Percentiles rank a stretch among this genome's conserved stretches.
Conservation (phyloP, 371 early-diverging fungal genomes). For the Modicella reniformis region DNA sequence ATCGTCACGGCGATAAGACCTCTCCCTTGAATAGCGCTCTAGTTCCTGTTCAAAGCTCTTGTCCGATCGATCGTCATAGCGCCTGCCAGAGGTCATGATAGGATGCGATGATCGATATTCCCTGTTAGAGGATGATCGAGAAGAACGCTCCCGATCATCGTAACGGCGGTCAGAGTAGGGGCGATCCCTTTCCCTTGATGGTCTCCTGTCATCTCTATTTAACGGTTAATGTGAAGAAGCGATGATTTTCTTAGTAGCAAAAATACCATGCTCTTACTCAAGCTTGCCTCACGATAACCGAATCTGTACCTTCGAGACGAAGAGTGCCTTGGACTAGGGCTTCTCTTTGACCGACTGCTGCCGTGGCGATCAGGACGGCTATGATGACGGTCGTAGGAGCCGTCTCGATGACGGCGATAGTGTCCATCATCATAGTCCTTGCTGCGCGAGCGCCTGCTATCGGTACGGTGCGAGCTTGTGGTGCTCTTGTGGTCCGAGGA, state of each 20-base stretch:
- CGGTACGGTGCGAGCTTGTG: constrained; percentile 31
- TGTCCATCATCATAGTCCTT: constrained; percentile 27
- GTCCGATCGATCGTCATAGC: constrained; percentile 33
- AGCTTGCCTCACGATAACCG: neutral
- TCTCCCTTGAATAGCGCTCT: constrained; percentile 44
- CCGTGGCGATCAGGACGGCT: constrained; percentile 25
- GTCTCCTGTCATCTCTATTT: constrained; percentile 36
- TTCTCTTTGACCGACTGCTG: constrained; percentile 32
- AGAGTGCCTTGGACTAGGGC: constrained; percentile 39
- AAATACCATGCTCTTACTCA: neutral
- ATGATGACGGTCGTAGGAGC: constrained; percentile 33
- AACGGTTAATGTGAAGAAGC: neutral
- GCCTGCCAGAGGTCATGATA: constrained; percentile 48
- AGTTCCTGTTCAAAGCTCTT: constrained; percentile 51
- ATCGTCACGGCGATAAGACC: constrained; percentile 38
- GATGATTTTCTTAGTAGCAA: neutral
- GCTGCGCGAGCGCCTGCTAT: constrained; percentile 31
- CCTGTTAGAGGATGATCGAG: constrained; percentile 28
- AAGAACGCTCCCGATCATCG: constrained; percentile 40
- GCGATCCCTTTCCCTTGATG: constrained; percentile 38
- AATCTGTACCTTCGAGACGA: constrained; percentile 42
- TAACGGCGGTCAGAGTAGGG: constrained; percentile 40
- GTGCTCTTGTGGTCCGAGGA: constrained; percentile 43
- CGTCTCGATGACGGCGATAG: constrained; percentile 28
- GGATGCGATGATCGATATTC: constrained; percentile 39